These are phyloP conservation scores for Pseudisothecium myosuroides DNA, from an alignment of 225 moss, liverwort and hornwort species.

Conservation along the genomic window DNA sequence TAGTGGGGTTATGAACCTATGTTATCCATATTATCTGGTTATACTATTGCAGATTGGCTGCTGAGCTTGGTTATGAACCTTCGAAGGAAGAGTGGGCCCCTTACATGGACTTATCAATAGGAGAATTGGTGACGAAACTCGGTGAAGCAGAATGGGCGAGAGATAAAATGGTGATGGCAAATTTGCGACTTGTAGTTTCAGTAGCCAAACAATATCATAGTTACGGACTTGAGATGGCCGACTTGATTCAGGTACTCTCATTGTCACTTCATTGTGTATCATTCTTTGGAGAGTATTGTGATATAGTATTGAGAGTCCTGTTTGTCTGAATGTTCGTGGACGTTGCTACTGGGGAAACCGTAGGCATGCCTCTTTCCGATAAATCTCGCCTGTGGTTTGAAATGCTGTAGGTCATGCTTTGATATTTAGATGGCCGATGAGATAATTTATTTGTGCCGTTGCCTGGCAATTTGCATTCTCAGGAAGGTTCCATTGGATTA, in stretches of 20 bases:
- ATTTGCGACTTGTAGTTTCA: constrained; percentile 93
- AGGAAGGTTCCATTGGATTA: constrained; percentile 95
- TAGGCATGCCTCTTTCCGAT: neutral
- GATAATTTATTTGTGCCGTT: neutral
- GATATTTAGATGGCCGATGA: neutral
- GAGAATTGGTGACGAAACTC: constrained; percentile 62
- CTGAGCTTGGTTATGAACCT: constrained; percentile 65
- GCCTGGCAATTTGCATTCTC: neutral
- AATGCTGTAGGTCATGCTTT: neutral
- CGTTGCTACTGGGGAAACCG: neutral
- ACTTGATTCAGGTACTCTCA: constrained; percentile 78
- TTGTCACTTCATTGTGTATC: neutral
- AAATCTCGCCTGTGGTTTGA: neutral
- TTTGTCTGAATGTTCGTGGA: neutral
- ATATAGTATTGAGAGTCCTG: neutral
- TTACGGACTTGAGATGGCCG: constrained; percentile 90
- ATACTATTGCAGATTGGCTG: constrained; percentile 45
- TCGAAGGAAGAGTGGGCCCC: constrained; percentile 83
- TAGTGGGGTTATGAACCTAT: neutral
- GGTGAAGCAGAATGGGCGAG: constrained; percentile 89
- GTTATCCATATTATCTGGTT: neutral
- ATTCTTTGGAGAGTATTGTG: neutral
- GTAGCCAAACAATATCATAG: constrained; percentile 90
- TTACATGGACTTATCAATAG: constrained; percentile 43
- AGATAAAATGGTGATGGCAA: constrained; percentile 99